Percentiles rank a stretch among this genome's conserved stretches.
Evolutionary conservation across 2,329 filamentous ascomycete genomes (phyloP).

Genomic region (Beauveria varroae): DNA sequence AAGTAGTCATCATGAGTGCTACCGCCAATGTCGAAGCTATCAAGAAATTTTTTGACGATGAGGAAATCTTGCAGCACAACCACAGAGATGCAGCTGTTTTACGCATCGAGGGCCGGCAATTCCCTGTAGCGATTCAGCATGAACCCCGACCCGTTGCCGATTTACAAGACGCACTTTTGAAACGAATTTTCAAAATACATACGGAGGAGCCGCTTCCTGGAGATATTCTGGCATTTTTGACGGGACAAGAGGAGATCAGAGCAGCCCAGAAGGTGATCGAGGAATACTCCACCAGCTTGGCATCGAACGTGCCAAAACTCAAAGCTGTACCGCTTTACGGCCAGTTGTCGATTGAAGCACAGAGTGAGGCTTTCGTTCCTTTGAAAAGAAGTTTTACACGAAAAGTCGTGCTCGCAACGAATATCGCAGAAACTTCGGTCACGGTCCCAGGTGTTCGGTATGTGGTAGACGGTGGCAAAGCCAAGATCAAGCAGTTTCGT

Average conservation of each 20-base stretch:
- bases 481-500: slow-evolving; percentile 88
- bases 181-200: slow-evolving; percentile 80
- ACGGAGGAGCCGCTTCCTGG: slow-evolving; percentile 84
- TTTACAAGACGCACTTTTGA: slow-evolving; percentile 72
- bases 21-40: slow-evolving; percentile 83
- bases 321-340: slow-evolving; percentile 78
- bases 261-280: slow-evolving; percentile 71
- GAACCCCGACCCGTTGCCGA: slow-evolving; percentile 68
- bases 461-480: slow-evolving; percentile 88
- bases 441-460: slow-evolving; percentile 89
- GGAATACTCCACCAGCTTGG: slow-evolving; percentile 66
- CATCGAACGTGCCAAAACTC: slow-evolving; percentile 65
- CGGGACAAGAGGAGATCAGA: slow-evolving; percentile 90
- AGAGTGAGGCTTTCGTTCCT: slow-evolving; percentile 78
- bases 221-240: slow-evolving; percentile 86
- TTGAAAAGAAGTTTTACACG: slow-evolving; percentile 64
- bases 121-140: slow-evolving; percentile 72
- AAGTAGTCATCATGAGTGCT: slow-evolving; percentile 94
- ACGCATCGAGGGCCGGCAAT: slow-evolving; percentile 80
- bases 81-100: slow-evolving; percentile 32
- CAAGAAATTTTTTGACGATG: slow-evolving; percentile 60
- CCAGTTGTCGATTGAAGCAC: slow-evolving; percentile 76
- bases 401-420: slow-evolving; percentile 88
- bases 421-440: slow-evolving; percentile 97
- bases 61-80: slow-evolving; percentile 14